These are phyloP conservation scores for Ogataea angusta DNA, from an alignment of 805 yeast genomes.

Conservation along the genomic window DNA sequence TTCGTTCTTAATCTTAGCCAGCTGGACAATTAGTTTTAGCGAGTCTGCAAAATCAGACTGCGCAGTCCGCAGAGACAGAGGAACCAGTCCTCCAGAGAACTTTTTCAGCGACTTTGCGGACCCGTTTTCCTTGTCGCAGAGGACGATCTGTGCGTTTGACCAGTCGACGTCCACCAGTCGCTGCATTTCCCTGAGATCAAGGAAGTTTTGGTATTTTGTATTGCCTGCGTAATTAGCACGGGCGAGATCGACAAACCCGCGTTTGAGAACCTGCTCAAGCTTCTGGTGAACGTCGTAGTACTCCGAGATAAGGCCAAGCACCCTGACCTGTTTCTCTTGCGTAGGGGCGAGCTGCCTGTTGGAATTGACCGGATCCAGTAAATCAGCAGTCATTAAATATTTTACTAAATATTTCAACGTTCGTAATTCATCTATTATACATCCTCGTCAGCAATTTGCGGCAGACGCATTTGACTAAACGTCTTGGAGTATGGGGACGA, in stretches of 20 bases:
- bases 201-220: constrained; percentile 14
- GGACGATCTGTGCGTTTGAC: not conserved
- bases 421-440: constrained; percentile 1
- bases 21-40: constrained; percentile 11
- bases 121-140: not conserved
- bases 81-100: constrained; percentile 29
- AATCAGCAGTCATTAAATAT: constrained; percentile 1
- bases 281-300: constrained; percentile 32
- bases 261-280: constrained; percentile 20
- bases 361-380: not conserved
- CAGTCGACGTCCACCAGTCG: constrained; percentile 12
- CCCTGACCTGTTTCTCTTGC: constrained; percentile 10
- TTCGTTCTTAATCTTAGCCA: constrained; percentile 11
- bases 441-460: constrained; percentile 13
- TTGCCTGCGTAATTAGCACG: constrained; percentile 40
- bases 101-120: constrained; percentile 9
- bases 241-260: constrained; percentile 40
- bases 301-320: constrained; percentile 33
- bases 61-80: constrained; percentile 19
- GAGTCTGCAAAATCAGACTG: constrained; percentile 15
- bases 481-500: constrained; percentile 12
- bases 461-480: constrained; percentile 11
- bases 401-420: not conserved
- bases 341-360: constrained; percentile 1
- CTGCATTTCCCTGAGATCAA: constrained; percentile 20